Conservation (phyloP, 176 grass and related monocot species). For the Bothriochloa decipiens region DNA sequence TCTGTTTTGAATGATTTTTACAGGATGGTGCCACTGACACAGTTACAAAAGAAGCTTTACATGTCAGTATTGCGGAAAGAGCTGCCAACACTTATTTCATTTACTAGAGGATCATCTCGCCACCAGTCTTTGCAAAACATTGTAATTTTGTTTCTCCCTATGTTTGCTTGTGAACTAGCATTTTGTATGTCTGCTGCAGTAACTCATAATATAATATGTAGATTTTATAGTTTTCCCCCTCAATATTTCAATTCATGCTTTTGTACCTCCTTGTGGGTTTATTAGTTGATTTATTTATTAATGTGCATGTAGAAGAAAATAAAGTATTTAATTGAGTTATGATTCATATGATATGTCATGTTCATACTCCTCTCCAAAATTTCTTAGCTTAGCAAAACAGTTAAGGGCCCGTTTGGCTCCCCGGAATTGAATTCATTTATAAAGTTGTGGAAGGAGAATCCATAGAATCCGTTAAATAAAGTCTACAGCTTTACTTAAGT, state of each 20-base stretch:
- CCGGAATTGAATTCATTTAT: no score
- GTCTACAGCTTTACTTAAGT: no score
- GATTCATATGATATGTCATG: slow-evolving; percentile 20
- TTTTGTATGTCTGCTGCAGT: slow-evolving; percentile 3
- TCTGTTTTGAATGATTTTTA: slow-evolving; percentile 25
- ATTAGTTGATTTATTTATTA: slow-evolving; percentile 40
- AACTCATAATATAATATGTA: neutral
- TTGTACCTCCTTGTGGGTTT: neutral
- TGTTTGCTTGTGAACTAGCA: neutral
- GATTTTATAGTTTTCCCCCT: neutral
- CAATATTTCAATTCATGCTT: slow-evolving; percentile 15
- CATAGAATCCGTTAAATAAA: no score
- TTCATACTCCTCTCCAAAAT: neutral
- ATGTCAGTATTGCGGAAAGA: slow-evolving; percentile 84
- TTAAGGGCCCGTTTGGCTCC: neutral
- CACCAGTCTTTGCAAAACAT: slow-evolving; percentile 91
- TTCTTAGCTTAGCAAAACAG: slow-evolving; percentile 15
- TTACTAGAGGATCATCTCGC: slow-evolving; percentile 65
- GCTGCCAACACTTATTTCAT: slow-evolving; percentile 86
- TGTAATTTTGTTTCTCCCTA: slow-evolving; percentile 51
- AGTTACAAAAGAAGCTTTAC: slow-evolving; percentile 88
- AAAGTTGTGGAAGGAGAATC: no score
- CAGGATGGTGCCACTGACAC: slow-evolving; percentile 79
- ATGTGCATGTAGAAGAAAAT: slow-evolving; percentile 25
- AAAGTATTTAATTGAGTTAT: slow-evolving; percentile 20